Evolutionary conservation across 306 rosid genomes (phyloP).

Genomic region (Fagus crenata): DNA sequence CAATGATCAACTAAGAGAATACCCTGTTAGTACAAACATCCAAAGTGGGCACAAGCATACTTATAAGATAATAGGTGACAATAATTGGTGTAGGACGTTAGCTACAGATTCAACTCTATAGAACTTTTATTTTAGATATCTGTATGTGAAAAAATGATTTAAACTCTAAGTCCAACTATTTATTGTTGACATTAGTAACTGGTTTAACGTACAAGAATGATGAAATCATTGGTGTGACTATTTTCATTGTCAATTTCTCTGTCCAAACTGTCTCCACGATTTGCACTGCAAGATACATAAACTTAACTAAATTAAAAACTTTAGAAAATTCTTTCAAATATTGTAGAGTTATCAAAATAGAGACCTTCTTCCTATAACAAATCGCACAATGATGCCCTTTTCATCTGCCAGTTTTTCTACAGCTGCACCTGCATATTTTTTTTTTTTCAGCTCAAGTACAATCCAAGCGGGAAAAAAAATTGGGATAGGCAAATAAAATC

Average conservation of each 20-base stretch:
- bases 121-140: constrained; percentile 19
- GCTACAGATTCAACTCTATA: background rate
- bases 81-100: background rate
- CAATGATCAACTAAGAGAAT: background rate
- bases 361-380: constrained; percentile 71
- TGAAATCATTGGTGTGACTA: constrained; percentile 58
- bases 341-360: constrained; percentile 26
- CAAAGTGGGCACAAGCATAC: background rate
- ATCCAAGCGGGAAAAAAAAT: background rate
- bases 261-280: constrained; percentile 64
- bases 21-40: background rate
- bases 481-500: no score
- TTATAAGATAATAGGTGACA: background rate
- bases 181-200: constrained; percentile 14
- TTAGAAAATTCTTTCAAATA: constrained; percentile 23
- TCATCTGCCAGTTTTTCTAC: constrained; percentile 43
- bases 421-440: constrained; percentile 43
- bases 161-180: constrained; percentile 18
- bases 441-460: constrained; percentile 1
- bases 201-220: constrained; percentile 56
- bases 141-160: constrained; percentile 6
- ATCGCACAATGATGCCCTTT: constrained; percentile 54
- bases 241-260: constrained; percentile 51
- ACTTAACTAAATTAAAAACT: constrained; percentile 24
- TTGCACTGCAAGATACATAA: constrained; percentile 54